phyloP scores from a whole-genome alignment of 78 protist species.

The Dictyostelium discoideum region dicty_2.7 NC_007089.4:1592001-1592500 shows the following conservation, averaged over 20 bases:
- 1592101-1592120: constrained; percentile 44
- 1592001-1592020: background rate
- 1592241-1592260: background rate
- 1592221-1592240: constrained; percentile 37
- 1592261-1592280: background rate
- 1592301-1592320: constrained; percentile 12
- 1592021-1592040: background rate
- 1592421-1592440: background rate
- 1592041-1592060: constrained; percentile 16
- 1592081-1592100: constrained; percentile 46
- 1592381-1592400: background rate
- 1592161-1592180: constrained; percentile 47
- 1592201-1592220: constrained; percentile 12
- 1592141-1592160: constrained; percentile 48
- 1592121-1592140: constrained; percentile 60
- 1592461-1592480: constrained; percentile 43
- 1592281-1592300: background rate
- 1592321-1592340: too few relatives aligned
- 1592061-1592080: constrained; percentile 29
- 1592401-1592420: background rate
- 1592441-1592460: background rate
- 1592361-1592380: background rate
- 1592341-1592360: background rate
- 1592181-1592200: constrained; percentile 45
- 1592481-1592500: constrained; percentile 70